A percentile compares a stretch with the other conserved stretches of the same genome.
Evolutionary conservation across 305 asterid genomes (phyloP).

Genomic region (Ajuga reptans): DNA sequence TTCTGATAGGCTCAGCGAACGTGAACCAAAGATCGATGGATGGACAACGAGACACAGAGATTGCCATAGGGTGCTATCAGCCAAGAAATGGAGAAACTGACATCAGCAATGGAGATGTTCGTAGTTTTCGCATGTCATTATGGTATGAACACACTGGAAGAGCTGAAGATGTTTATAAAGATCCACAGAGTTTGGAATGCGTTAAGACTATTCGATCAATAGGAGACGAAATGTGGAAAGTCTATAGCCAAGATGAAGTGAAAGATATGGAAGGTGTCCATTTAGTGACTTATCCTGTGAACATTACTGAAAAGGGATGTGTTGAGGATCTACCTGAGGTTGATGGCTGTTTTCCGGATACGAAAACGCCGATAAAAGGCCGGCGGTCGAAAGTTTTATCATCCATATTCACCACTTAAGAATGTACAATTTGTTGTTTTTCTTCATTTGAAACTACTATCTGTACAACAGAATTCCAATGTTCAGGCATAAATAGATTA

Average conservation of each 20-base stretch:
- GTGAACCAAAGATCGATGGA: slow-evolving; percentile 94
- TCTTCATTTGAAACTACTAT: background rate
- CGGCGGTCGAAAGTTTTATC: slow-evolving; percentile 59
- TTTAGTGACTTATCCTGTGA: slow-evolving; percentile 60
- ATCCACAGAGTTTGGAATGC: slow-evolving; percentile 62
- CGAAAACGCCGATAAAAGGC: slow-evolving; percentile 53
- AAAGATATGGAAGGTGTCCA: slow-evolving; percentile 71
- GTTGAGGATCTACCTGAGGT: slow-evolving; percentile 48
- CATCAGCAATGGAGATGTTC: slow-evolving; percentile 36
- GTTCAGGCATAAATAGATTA: background rate
- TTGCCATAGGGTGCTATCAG: slow-evolving; percentile 81
- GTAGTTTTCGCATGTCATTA: slow-evolving; percentile 61
- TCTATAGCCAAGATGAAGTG: slow-evolving; percentile 52
- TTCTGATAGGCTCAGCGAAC: slow-evolving; percentile 79
- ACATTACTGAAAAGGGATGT: slow-evolving; percentile 40
- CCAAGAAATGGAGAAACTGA: slow-evolving; percentile 31
- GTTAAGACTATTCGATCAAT: slow-evolving; percentile 37
- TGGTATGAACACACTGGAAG: slow-evolving; percentile 81
- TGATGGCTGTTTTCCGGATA: slow-evolving; percentile 54
- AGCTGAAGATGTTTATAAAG: slow-evolving; percentile 36
- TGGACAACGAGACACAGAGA: slow-evolving; percentile 84
- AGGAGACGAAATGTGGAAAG: slow-evolving; percentile 72
- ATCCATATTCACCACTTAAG: slow-evolving; percentile 59
- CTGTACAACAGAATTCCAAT: slow-evolving; percentile 1
- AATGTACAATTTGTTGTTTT: background rate